These are phyloP conservation scores for Candida tammaniensis DNA, from an alignment of 805 yeast species.

Conservation along the genomic window DNA sequence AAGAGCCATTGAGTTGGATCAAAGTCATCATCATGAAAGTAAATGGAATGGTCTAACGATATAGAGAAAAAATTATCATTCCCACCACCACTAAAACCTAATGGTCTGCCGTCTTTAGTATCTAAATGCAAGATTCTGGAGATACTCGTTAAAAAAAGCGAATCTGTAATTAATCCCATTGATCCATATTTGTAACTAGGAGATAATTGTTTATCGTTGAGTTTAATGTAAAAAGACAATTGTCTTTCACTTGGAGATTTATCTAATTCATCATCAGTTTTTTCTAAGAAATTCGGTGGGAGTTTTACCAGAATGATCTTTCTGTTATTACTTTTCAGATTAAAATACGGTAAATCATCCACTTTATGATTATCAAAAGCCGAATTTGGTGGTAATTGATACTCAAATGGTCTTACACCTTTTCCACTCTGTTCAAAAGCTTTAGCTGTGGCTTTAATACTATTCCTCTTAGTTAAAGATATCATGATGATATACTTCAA, in stretches of 20 bases:
- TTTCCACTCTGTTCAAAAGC: slow-evolving; percentile 18
- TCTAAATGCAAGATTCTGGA: slow-evolving; percentile 29
- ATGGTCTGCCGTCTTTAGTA: slow-evolving; percentile 5
- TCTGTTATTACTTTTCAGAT: slow-evolving; percentile 14
- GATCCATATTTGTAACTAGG: slow-evolving; percentile 20
- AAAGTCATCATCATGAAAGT: slow-evolving; percentile 34
- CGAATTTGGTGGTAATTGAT: slow-evolving; percentile 24
- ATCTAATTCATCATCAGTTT: slow-evolving; percentile 20
- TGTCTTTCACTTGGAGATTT: slow-evolving; percentile 28
- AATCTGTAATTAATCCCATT: slow-evolving; percentile 31
- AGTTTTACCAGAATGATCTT: slow-evolving; percentile 22
- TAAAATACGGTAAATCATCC: slow-evolving; percentile 13
- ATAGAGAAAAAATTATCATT: slow-evolving; percentile 28
- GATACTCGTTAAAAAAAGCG: slow-evolving; percentile 27
- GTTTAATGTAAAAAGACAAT: slow-evolving; percentile 29
- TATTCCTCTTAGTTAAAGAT: slow-evolving; percentile 33
- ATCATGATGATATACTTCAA: slow-evolving; percentile 32
- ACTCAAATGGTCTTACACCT: slow-evolving; percentile 30
- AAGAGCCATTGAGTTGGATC: slow-evolving; percentile 33
- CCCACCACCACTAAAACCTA: slow-evolving; percentile 22
- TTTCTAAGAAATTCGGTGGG: slow-evolving; percentile 23
- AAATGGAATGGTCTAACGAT: slow-evolving; percentile 33
- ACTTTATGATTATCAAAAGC: slow-evolving; percentile 21
- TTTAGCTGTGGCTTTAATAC: slow-evolving; percentile 13
- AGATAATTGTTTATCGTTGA: slow-evolving; percentile 19